Evolutionary conservation across 305 asterid genomes (phyloP).

Genomic region (Stenogyne calaminthoides): DNA sequence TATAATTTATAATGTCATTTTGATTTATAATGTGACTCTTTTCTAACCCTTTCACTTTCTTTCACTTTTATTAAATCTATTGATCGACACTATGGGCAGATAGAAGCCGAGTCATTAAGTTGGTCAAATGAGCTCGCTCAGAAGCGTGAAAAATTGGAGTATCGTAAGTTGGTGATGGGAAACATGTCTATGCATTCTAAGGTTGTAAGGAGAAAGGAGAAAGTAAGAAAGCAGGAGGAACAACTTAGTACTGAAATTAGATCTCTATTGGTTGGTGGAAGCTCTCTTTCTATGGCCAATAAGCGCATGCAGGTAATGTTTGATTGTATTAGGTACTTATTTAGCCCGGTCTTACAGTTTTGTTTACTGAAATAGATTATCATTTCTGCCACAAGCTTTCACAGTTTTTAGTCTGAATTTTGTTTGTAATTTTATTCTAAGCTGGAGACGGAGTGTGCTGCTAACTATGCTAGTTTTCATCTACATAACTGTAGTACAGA

Average conservation of each 20-base stretch:
- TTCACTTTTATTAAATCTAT: constrained; percentile 27
- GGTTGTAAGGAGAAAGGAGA: constrained; percentile 78
- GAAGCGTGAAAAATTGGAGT: constrained; percentile 77
- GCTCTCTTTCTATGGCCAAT: constrained; percentile 79
- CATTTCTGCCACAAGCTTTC: constrained; percentile 8
- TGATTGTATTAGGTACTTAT: constrained; percentile 17
- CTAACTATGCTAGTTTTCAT: not conserved
- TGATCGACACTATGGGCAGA: constrained; percentile 49
- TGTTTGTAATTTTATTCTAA: not conserved
- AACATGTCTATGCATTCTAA: constrained; percentile 89
- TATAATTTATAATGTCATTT: not conserved
- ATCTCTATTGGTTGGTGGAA: constrained; percentile 80
- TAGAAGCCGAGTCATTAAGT: constrained; percentile 73
- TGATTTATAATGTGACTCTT: not conserved
- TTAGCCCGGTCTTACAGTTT: constrained; percentile 17
- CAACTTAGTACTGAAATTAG: constrained; percentile 78
- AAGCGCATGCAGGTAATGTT: constrained; percentile 76
- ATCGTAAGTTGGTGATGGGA: constrained; percentile 90
- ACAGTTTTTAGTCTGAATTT: not conserved
- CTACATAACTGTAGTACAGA: not conserved
- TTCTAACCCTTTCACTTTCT: constrained; percentile 16
- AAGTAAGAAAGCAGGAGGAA: constrained; percentile 86
- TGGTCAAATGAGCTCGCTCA: constrained; percentile 78
- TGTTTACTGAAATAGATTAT: constrained; percentile 23
- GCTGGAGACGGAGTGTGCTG: constrained; percentile 11